A percentile compares a stretch with the other conserved stretches of the same genome.
phyloP scores from a whole-genome alignment of 2,329 filamentous ascomycete species.

The Talaromyces islandicus region DNA sequence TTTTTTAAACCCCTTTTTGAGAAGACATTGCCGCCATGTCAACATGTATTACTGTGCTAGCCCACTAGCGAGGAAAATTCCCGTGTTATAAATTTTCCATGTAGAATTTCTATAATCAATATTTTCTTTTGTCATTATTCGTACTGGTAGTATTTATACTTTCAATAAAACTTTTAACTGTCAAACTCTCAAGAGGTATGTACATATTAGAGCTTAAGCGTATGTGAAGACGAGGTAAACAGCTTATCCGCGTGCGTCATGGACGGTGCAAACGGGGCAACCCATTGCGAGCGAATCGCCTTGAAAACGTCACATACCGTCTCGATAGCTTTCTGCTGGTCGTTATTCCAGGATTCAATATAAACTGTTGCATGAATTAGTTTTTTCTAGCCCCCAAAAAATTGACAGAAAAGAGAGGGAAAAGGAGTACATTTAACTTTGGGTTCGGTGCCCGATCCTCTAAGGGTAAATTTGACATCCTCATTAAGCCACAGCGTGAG shows the following conservation, averaged over 20 bases:
- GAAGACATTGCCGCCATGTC: slow-evolving; percentile 2
- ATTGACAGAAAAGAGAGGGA: background rate
- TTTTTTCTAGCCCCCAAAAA: background rate
- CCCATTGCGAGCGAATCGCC: slow-evolving; percentile 33
- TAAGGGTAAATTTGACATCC: slow-evolving; percentile 51
- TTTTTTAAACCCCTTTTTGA: slow-evolving; percentile 11
- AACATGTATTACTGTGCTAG: slow-evolving; percentile 10
- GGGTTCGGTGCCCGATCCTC: slow-evolving; percentile 59
- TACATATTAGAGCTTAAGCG: slow-evolving; percentile 19
- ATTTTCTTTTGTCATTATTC: background rate
- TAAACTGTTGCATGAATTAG: slow-evolving; percentile 26
- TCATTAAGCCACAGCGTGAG: slow-evolving; percentile 55
- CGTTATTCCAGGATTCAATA: slow-evolving; percentile 35
- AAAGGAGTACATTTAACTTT: slow-evolving; percentile 52
- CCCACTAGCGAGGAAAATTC: slow-evolving; percentile 4
- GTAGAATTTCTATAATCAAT: slow-evolving; percentile 9
- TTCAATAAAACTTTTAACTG: background rate
- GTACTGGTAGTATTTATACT: background rate
- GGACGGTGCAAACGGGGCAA: slow-evolving; percentile 29
- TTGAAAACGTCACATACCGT: slow-evolving; percentile 33
- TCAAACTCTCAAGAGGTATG: background rate
- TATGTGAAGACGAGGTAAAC: slow-evolving; percentile 33
- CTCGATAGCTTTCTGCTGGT: slow-evolving; percentile 27
- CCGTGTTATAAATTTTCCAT: slow-evolving; percentile 3
- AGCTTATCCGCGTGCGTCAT: slow-evolving; percentile 31